phyloP scores from a whole-genome alignment of 352 stramenopile species.

The Paralagenidium karlingii region DNA sequence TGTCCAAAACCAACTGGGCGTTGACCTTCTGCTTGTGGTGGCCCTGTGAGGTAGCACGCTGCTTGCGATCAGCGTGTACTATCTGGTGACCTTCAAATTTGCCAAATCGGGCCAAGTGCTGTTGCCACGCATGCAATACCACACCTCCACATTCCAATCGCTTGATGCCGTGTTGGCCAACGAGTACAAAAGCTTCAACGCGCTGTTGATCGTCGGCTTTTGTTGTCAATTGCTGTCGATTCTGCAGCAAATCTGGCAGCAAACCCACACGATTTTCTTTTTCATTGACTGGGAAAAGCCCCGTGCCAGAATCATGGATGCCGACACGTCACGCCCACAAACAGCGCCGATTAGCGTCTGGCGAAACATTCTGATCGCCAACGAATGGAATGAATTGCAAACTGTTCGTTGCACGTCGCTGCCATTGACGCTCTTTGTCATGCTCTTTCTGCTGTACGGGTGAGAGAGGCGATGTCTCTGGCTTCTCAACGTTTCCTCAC shows the following conservation, averaged over 20 bases:
- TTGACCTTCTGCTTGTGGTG: not conserved
- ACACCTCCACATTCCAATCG: too few relatives aligned
- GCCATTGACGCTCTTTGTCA: slow-evolving; percentile 61
- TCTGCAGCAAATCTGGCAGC: slow-evolving; percentile 50
- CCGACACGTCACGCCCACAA: slow-evolving; percentile 26
- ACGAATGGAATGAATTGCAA: slow-evolving; percentile 90
- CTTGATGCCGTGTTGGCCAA: slow-evolving; percentile 31
- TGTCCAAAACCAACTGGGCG: not conserved
- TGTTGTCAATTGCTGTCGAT: slow-evolving; percentile 71
- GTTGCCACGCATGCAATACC: slow-evolving; percentile 55
- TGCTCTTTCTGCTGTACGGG: slow-evolving; percentile 84
- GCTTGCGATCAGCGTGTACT: slow-evolving; percentile 77
- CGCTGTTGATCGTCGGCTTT: slow-evolving; percentile 73
- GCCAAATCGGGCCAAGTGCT: slow-evolving; percentile 82
- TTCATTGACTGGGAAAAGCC: slow-evolving; percentile 93
- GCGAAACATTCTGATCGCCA: slow-evolving; percentile 90
- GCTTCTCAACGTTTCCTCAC: too few relatives aligned
- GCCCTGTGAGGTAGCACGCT: slow-evolving; percentile 20
- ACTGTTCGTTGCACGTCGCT: slow-evolving; percentile 68
- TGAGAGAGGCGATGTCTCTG: too few relatives aligned
- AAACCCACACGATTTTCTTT: slow-evolving; percentile 78
- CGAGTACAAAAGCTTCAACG: slow-evolving; percentile 82
- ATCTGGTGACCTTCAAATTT: slow-evolving; percentile 91
- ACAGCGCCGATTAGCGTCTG: slow-evolving; percentile 80
- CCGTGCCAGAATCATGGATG: slow-evolving; percentile 41